Evolutionary conservation across 345 rosid genomes (phyloP), one percentile per base, ranked within the genome.

Genomic region (Brassica cretica): DNA sequence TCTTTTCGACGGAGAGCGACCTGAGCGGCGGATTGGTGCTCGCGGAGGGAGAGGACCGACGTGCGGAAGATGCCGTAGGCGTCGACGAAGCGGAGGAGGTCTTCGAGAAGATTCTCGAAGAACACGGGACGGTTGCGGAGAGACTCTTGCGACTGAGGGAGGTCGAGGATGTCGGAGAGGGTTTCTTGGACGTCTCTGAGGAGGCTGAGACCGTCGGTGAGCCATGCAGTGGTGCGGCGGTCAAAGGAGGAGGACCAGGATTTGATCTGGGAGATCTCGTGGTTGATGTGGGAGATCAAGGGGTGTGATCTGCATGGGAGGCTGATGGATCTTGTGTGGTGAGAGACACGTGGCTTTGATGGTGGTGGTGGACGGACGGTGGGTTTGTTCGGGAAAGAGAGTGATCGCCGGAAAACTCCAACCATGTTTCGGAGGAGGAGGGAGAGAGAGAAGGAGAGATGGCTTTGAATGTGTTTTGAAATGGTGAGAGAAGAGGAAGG

Each of bases 381-480:
- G 3, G 79, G 75, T 70, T 78, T 82, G 66, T 78, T 82, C 0
- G 84, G 84, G 51, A 82, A 82, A 7, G 84, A 82, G 59, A 82
- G 79, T 9, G 84, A 82, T 73, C 84, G 82, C 59, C 84, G 79
- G 84, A 82, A 77, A 74, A 82, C 84, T 8, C 82, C 82, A 41
- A 82, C 84, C 82, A 82, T 78, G 56, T 19, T 2, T 56, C 10
- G 6, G 18, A 2, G 33, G 68, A 8, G 10, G 5, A 12, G 15
- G 71, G 30, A 25, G 66, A 46, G 70, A 61, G 70, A 69, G 62
- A 70, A 37, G 64, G 56, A 24, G 25, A 0, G 46, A 55, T 21
- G 64, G 58, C 29, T 46, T 56, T 59, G 72, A 60, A n/a, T 59
- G 75, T 51, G 9, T 74, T 21, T 63, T 80, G 69, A 75, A 80